Evolutionary conservation across 2,329 filamentous ascomycete species (phyloP), one percentile per base, ranked within the genome.

Genomic region (Scolecobasidium constrictum): DNA sequence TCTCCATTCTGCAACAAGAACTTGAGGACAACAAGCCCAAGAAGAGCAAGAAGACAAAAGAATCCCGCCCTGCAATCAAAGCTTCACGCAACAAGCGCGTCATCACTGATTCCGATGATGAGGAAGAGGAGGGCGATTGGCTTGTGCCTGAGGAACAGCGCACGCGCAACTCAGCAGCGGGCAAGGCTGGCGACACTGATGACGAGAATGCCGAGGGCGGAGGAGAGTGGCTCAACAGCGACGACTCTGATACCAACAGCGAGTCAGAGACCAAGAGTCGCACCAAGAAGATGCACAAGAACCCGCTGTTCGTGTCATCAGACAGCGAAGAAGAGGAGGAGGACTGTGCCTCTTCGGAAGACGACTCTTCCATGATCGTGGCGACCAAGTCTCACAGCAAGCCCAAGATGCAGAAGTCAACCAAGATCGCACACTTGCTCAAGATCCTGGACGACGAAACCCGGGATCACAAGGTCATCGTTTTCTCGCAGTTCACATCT

Each of bases 401-500:
- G 9, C 42, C 42, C 12, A 39, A 39, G 11, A 31, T 53, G 59
- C 5, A 66, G 23, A 67, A 76, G 19, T 98, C 92, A 0, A 90
- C 92, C 53, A 98, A 98, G 67, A 93, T 98, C 54, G 80, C 83
- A 35, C 80, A 92, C 52, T 73, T 96, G 16, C 75, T 94, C 55
- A 72, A 78, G 47, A 84, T 98, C 40, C 75, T 98, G 6, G 75
- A 79, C 49, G 77, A 77, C 35, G 92, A 98, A 61, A 79, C 80
- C 0, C 67, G 72, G 2, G 72, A 86, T 46, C 86, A 94, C 72
- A 98, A 98, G 59, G 94, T 94, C 57, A 98, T 98, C 54, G 87
- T 98, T 49, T 98, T 98, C 64, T 94, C 87, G 2, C 86, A 96
- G 55, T 98, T 98, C 64, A 98, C 92, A 0, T 92, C 86, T 1